phyloP scores from a whole-genome alignment of 345 rosid species.

The Syzygium aqueum region DNA sequence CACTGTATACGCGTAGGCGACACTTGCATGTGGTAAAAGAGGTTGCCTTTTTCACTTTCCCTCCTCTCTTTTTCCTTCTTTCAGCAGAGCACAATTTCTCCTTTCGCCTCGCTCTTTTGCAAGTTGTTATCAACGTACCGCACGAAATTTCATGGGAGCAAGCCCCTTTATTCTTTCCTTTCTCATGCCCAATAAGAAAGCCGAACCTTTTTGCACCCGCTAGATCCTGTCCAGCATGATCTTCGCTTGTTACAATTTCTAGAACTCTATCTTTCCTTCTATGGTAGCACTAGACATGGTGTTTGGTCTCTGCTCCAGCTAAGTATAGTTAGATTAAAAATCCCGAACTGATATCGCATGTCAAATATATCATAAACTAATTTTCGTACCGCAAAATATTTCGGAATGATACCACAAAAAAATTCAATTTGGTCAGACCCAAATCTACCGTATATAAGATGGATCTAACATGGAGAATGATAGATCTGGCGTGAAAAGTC shows the following conservation, averaged over 20 bases:
- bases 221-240: not conserved
- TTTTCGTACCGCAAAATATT: not conserved
- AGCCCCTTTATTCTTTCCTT: not conserved
- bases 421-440: not conserved
- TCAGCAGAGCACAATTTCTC: not conserved
- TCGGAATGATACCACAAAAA: not conserved
- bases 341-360: not conserved
- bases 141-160: not conserved
- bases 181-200: not conserved
- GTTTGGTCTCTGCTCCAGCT: not conserved
- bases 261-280: not conserved
- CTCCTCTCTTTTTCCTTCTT: not conserved
- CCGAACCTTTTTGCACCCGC: not conserved
- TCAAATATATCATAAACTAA: too few species aligned
- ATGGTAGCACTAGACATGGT: not conserved
- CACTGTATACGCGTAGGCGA: not conserved
- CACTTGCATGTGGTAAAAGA: not conserved
- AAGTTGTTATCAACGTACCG: not conserved
- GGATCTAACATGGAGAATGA: fast-evolving
- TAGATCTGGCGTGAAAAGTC: not conserved
- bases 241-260: not conserved
- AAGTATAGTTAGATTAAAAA: not conserved
- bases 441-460: fast-evolving
- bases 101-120: not conserved
- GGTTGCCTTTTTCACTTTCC: not conserved